Base-by-base conservation (phyloP, 495 filamentous ascomycete species). In the Schizothecium vesticola region DNA sequence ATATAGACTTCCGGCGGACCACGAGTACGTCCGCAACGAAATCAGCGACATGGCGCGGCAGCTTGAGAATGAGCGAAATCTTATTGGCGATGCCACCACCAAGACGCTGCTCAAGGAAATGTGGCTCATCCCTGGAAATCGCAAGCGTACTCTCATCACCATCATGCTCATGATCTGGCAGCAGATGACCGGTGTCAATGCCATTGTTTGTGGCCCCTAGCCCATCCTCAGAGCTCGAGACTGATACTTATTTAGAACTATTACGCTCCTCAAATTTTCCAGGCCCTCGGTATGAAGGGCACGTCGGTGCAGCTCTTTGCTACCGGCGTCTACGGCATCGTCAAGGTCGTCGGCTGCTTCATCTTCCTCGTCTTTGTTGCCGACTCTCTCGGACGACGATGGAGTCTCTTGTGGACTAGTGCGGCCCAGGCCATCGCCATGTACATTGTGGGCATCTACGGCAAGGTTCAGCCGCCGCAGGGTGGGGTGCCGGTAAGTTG, bases 251-350 rank as follows among this genome's bases (percentile, higher is more conserved):
- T 29, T 16, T 0, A 64, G 61, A 92, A 92, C 74, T 90, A 90
- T 74, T 91, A 90, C 75, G 87, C 88, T 4, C 90, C 90, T 0
- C 84, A 86, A 59, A 92, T 94, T 72, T 92, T 92, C 81, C 75
- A 74, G 64, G 84, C 82, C 68, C 77, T 89, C 22, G 87, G 88
- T 23, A 83, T 90, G 66, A 72, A 68, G 0, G 82, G 83, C 10
- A 85, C 78, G 24, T 75, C 81, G 22, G 82, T 82, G 33, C 77
- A 76, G 25, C 83, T 89, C 28, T 86, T 89, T 72, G 86, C 87
- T 29, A 90, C 87, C 5, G 87, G 87, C 23, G 84, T 90, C 70
- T 90, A 89, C 71, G 87, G 87, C 51, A 80, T 88, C 59, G 86
- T 72, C 26, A 89, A 89, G 71, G 83, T 87, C 70, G 74, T 80